Evolutionary conservation across 148 eudicot species (phyloP).

Genomic region (Heliosperma pusillum): DNA sequence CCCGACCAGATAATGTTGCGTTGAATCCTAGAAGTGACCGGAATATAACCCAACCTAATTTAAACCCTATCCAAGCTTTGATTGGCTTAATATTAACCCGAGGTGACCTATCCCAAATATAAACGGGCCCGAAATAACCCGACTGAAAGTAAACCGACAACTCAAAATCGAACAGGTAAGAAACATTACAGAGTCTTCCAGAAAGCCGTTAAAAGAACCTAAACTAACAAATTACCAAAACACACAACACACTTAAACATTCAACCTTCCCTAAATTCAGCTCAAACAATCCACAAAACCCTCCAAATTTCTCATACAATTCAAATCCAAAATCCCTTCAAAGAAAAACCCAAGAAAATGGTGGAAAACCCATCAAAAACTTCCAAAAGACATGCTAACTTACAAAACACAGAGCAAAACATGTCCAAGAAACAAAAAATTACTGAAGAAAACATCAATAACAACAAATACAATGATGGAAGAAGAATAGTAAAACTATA

Average conservation of each 20-base stretch:
- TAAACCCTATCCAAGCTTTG: no score
- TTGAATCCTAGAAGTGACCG: no score
- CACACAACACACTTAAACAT: not conserved
- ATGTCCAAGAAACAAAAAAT: not conserved
- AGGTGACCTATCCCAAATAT: no score
- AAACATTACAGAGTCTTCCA: constrained; percentile 26
- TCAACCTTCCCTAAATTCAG: not conserved
- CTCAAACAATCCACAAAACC: not conserved
- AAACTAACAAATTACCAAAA: not conserved
- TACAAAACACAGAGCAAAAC: not conserved
- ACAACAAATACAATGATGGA: not conserved
- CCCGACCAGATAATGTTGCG: no score
- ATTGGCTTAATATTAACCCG: no score
- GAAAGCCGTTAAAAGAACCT: constrained; percentile 26
- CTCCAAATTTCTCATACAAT: not conserved
- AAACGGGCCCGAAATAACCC: no score
- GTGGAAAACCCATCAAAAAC: constrained; percentile 3
- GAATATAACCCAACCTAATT: no score
- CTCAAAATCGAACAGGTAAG: no score
- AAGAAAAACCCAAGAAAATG: not conserved
- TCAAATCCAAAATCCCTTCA: not conserved
- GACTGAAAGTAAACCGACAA: no score
- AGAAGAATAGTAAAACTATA: constrained; percentile 35
- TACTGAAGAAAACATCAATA: not conserved
- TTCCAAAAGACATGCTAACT: not conserved